A percentile compares a stretch with the other conserved stretches of the same genome.
Conservation (phyloP, 352 stramenopile genomes). For the Phytophthora ohioensis region DNA sequence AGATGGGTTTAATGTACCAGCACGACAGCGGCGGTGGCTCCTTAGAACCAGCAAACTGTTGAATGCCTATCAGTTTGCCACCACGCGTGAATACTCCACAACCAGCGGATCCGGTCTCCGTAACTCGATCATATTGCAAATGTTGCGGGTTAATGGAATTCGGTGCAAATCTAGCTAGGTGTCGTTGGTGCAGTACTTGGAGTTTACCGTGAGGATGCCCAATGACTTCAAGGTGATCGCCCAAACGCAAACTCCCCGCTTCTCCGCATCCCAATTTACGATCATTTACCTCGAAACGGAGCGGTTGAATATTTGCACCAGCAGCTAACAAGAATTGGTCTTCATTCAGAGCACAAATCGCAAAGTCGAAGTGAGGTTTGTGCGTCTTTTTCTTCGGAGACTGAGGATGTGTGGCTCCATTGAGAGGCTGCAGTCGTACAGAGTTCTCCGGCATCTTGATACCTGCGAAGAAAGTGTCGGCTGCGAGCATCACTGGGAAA, state of each 20-base stretch:
- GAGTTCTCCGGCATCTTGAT: slow-evolving; percentile 38
- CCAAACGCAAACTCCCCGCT: slow-evolving; percentile 28
- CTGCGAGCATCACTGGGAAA: slow-evolving; percentile 57
- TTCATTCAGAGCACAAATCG: slow-evolving; percentile 64
- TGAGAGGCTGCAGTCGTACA: slow-evolving; percentile 23
- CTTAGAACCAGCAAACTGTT: slow-evolving; percentile 50
- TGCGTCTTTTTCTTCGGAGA: slow-evolving; percentile 21
- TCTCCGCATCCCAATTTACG: slow-evolving; percentile 66
- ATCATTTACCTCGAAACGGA: slow-evolving; percentile 63
- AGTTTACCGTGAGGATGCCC: slow-evolving; percentile 67
- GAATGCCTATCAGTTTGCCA: slow-evolving; percentile 66
- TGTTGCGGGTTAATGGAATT: slow-evolving; percentile 65
- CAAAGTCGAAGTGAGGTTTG: slow-evolving; percentile 41
- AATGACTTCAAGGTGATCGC: slow-evolving; percentile 58
- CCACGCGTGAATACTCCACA: slow-evolving; percentile 64
- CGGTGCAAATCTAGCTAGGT: slow-evolving; percentile 48
- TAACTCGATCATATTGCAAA: slow-evolving; percentile 54
- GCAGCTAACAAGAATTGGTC: slow-evolving; percentile 58
- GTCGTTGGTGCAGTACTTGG: slow-evolving; percentile 54
- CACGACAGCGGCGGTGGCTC: slow-evolving; percentile 44
- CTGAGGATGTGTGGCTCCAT: slow-evolving; percentile 7
- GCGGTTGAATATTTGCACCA: slow-evolving; percentile 50
- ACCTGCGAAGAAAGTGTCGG: slow-evolving; percentile 58
- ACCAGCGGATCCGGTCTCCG: slow-evolving; percentile 50
- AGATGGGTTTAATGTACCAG: slow-evolving; percentile 67